Percentiles rank a stretch among this genome's conserved stretches.
These are phyloP conservation scores for Fusarium sambucinum DNA, from an alignment of 2,329 filamentous ascomycete species.

Conservation along the genomic window DNA sequence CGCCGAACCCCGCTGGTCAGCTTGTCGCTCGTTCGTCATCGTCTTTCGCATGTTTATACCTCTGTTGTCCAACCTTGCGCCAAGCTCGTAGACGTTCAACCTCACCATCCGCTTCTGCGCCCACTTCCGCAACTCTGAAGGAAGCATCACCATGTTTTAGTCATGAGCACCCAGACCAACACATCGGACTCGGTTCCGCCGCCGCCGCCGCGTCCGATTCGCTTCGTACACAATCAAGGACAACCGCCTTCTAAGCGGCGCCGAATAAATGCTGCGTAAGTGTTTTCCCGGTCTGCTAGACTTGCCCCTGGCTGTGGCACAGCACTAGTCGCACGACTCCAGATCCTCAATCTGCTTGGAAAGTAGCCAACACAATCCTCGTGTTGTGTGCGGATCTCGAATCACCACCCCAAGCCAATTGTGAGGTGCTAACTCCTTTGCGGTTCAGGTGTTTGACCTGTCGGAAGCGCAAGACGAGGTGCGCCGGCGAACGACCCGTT, in stretches of 20 bases:
- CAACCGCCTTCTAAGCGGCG: constrained; percentile 83
- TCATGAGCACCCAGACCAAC: constrained; percentile 62
- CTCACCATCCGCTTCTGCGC: constrained; percentile 25
- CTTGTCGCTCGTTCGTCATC: constrained; percentile 39
- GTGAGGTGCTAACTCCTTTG: constrained; percentile 35
- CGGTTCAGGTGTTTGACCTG: constrained; percentile 60
- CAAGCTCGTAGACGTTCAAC: constrained; percentile 11
- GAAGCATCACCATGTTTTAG: constrained; percentile 54
- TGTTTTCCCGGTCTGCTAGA: constrained; percentile 40
- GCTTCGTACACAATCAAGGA: constrained; percentile 86
- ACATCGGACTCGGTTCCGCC: constrained; percentile 56
- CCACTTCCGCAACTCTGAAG: constrained; percentile 22
- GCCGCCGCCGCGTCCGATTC: constrained; percentile 69
- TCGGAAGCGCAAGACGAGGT: constrained; percentile 80
- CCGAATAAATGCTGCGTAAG: constrained; percentile 82
- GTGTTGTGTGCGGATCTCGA: neutral
- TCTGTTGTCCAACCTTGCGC: constrained; percentile 36
- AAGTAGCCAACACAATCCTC: neutral
- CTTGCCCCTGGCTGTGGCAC: neutral
- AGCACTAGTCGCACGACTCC: constrained; percentile 2
- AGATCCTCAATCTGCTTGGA: neutral
- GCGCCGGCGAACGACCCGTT: constrained; percentile 77
- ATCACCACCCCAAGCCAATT: neutral
- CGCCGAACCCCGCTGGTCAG: constrained; percentile 38
- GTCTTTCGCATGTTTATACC: constrained; percentile 20